Percentiles rank a stretch among this genome's conserved stretches.
Conservation (phyloP, 805 yeast genomes). For the Saccharomycopsis selenospora region DNA sequence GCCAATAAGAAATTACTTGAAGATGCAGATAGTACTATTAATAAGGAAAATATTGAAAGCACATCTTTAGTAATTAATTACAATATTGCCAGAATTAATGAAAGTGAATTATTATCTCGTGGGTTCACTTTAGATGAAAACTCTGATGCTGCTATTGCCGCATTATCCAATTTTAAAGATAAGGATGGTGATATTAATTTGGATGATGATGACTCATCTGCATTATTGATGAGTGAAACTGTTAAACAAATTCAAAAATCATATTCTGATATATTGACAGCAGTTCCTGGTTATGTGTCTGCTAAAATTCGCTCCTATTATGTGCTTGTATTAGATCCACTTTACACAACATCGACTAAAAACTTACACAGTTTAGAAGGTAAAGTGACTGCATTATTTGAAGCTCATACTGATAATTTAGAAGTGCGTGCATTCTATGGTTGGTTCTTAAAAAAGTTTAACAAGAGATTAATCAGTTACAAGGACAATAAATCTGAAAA, state of each 20-base stretch:
- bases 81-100: slow-evolving; percentile 73
- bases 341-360: slow-evolving; percentile 43
- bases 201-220: neutral
- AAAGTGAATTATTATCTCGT: slow-evolving; percentile 28
- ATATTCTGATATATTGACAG: slow-evolving; percentile 51
- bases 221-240: slow-evolving; percentile 1
- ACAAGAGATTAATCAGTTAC: slow-evolving; percentile 37
- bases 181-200: neutral
- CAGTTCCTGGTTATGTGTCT: slow-evolving; percentile 63
- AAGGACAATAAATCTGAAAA: slow-evolving; percentile 41
- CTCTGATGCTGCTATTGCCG: slow-evolving; percentile 29
- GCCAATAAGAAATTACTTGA: slow-evolving; percentile 23
- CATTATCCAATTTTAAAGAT: neutral
- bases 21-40: slow-evolving; percentile 36
- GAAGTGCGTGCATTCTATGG: slow-evolving; percentile 89
- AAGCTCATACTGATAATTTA: slow-evolving; percentile 49
- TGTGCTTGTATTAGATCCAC: slow-evolving; percentile 29
- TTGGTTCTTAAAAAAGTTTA: slow-evolving; percentile 68
- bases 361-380: slow-evolving; percentile 36
- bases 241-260: slow-evolving; percentile 22
- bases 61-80: slow-evolving; percentile 43
- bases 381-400: slow-evolving; percentile 50
- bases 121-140: slow-evolving; percentile 26
- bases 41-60: slow-evolving; percentile 19
- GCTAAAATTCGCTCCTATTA: slow-evolving; percentile 69